phyloP scores from a whole-genome alignment of 106 monocot genomes.

The Platanthera guangdongensis region DNA sequence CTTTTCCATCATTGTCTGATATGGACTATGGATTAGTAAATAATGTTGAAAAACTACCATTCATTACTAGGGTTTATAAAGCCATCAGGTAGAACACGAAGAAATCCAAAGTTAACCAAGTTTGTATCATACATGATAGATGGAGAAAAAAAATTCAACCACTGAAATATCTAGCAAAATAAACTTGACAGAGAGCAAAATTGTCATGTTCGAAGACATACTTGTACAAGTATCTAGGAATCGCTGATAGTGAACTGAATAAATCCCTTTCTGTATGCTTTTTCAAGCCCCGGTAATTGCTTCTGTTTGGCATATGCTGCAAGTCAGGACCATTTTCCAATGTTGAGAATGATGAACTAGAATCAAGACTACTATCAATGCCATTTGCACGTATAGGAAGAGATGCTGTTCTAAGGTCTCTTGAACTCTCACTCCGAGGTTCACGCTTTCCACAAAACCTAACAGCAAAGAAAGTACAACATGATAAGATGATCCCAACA shows the following conservation, averaged over 20 bases:
- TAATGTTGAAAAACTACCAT: neutral
- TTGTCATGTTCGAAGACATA: slow-evolving; percentile 17
- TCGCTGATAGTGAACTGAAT: slow-evolving; percentile 47
- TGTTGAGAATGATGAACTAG: slow-evolving; percentile 48
- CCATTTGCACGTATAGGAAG: slow-evolving; percentile 58
- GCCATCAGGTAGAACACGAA: neutral
- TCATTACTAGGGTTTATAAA: neutral
- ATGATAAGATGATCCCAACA: slow-evolving; percentile 45
- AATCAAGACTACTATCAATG: slow-evolving; percentile 39
- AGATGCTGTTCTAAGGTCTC: slow-evolving; percentile 24
- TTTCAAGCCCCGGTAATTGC: slow-evolving; percentile 20
- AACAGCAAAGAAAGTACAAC: slow-evolving; percentile 37
- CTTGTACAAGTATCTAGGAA: slow-evolving; percentile 80
- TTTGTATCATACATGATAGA: neutral
- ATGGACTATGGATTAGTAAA: neutral
- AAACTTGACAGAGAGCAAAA: neutral
- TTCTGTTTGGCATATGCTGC: slow-evolving; percentile 11
- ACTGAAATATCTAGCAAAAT: neutral
- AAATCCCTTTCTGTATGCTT: slow-evolving; percentile 27
- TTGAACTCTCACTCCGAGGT: slow-evolving; percentile 12
- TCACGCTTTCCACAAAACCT: slow-evolving; percentile 37
- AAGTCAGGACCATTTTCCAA: slow-evolving; percentile 19
- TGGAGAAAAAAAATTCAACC: neutral
- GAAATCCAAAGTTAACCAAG: neutral
- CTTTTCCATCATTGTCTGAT: neutral